Conservation (phyloP, 257 asterid genomes). For the Przewalskia tangutica region DNA sequence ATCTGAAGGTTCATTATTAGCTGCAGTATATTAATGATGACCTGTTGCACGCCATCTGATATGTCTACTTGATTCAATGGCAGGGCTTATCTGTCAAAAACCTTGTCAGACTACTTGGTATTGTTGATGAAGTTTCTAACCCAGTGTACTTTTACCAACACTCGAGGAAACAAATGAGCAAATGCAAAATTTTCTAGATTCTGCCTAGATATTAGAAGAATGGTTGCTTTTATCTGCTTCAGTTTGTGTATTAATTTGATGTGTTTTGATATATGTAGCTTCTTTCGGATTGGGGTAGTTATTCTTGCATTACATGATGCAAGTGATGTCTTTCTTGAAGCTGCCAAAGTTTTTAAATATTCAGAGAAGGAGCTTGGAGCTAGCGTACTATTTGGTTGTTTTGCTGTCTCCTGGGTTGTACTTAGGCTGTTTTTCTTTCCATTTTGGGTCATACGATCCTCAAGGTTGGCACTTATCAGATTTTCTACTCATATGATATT, state of each 20-base stretch:
- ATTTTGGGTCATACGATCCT: slow-evolving; percentile 41
- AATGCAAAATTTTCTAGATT: neutral
- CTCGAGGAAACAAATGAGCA: neutral
- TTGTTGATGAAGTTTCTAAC: neutral
- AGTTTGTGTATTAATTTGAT: neutral
- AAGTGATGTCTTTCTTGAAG: slow-evolving; percentile 89
- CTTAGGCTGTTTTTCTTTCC: slow-evolving; percentile 85
- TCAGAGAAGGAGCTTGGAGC: slow-evolving; percentile 81
- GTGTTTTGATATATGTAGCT: slow-evolving; percentile 27
- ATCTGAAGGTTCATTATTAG: neutral
- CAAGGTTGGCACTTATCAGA: neutral
- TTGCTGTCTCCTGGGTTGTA: slow-evolving; percentile 73
- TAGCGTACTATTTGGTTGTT: slow-evolving; percentile 61
- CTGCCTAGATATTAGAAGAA: neutral
- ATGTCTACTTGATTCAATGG: neutral
- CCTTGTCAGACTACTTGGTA: neutral
- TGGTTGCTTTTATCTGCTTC: neutral
- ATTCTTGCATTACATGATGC: slow-evolving; percentile 89
- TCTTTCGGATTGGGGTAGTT: slow-evolving; percentile 72
- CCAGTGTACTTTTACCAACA: neutral
- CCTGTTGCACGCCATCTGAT: neutral
- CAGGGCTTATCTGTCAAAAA: neutral
- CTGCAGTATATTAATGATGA: neutral
- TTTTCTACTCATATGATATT: neutral
- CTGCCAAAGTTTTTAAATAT: slow-evolving; percentile 88